Conservation (phyloP, 768 basidiomycete species). For the Ramaria rubella region DNA sequence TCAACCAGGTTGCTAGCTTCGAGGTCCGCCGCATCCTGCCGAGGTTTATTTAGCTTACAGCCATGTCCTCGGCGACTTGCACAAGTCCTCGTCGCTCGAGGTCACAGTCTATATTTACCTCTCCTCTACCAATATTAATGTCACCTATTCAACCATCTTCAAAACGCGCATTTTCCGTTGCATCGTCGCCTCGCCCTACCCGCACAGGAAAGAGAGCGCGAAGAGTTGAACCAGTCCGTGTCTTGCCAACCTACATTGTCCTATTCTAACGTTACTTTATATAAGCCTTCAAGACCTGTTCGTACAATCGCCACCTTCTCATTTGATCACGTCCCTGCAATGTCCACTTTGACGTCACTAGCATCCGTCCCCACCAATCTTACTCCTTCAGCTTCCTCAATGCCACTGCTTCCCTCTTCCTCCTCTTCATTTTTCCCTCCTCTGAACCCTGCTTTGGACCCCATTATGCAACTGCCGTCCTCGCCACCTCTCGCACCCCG, state of each 20-base stretch:
- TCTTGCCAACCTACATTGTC: neutral
- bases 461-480: neutral
- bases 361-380: neutral
- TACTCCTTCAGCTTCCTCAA: neutral
- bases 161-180: neutral
- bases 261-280: neutral
- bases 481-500: neutral
- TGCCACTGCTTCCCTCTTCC: neutral
- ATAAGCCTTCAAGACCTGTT: neutral
- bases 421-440: neutral
- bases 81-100: neutral
- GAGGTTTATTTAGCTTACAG: neutral
- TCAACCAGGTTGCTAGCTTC: too few relatives aligned
- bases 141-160: neutral
- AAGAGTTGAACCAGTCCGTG: neutral
- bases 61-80: neutral
- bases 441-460: neutral
- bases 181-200: neutral
- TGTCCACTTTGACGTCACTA: neutral
- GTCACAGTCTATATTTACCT: neutral
- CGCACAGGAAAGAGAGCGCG: conserved; percentile 1
- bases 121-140: too few relatives aligned
- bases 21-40: neutral
- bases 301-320: neutral
- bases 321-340: neutral